Evolutionary conservation across 331 rosid genomes (phyloP).

Genomic region (Quercus tomentella): DNA sequence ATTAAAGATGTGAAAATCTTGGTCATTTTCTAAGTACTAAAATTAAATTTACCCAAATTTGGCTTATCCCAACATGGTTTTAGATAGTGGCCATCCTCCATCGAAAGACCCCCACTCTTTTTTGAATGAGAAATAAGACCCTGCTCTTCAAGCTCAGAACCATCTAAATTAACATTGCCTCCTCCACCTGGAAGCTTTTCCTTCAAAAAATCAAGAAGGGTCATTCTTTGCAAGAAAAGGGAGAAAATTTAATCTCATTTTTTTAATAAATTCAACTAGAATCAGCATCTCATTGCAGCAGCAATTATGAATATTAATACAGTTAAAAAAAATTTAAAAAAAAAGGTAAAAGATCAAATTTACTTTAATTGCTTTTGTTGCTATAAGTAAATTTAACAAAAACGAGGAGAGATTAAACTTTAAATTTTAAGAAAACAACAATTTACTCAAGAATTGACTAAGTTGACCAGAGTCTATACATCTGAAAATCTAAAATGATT

Average conservation of each 20-base stretch:
- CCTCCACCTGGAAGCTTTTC: slow-evolving; percentile 74
- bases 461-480: background rate
- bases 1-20: background rate
- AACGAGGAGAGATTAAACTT: background rate
- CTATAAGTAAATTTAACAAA: background rate
- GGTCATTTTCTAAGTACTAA: background rate
- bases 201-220: slow-evolving; percentile 31
- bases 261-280: background rate
- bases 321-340: background rate
- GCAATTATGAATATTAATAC: background rate
- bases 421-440: background rate
- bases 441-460: too few relatives aligned
- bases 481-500: background rate
- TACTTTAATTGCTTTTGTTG: background rate
- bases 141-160: slow-evolving; percentile 33
- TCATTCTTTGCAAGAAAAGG: slow-evolving; percentile 3
- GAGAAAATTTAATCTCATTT: slow-evolving; percentile 1
- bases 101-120: slow-evolving; percentile 59
- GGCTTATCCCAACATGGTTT: slow-evolving; percentile 87
- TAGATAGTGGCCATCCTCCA: slow-evolving; percentile 50
- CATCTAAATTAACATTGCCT: slow-evolving; percentile 39
- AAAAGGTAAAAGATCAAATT: background rate
- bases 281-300: background rate
- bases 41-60: slow-evolving; percentile 44
- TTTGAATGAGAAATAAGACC: slow-evolving; percentile 29